Base-by-base conservation (phyloP, 1,284 basidiomycete species). In the Cryptococcus sp. region DNA sequence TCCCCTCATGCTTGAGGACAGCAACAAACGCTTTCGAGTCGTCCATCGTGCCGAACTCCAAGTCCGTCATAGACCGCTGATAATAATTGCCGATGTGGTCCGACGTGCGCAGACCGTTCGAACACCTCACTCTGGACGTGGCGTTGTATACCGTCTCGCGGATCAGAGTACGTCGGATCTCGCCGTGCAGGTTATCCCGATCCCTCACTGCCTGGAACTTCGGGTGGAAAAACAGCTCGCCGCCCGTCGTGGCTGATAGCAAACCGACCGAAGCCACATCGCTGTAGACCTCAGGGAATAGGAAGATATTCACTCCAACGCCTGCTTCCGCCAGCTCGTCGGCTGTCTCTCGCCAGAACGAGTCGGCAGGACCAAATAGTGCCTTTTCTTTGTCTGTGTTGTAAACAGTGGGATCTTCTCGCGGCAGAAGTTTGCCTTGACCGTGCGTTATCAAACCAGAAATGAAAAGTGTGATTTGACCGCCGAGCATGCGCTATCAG, bases 221-320 rank as follows among this genome's bases (percentile, higher is more conserved):
- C 7, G 96, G 95, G 72, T 96, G 90, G 81, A 90, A 96, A 80
- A 88, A 94, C 1, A 95, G 73, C 60, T 96, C 92, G 19, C 96
- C 96, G n/a, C 96, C 96, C 0, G 92, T 93, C 17, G 87, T 75
- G 0, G 86, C 86, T 0, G 89, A 78, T 6, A 93, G 82, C 2
- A 84, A 79, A 39, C 91, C 89, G 58, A 99, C 86, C 1, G 90
- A 91, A 1, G 89, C 95, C 1, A 97, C 81, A 77, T 99, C 95
- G 65, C 93, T 88, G 68, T 87, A 89, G 74, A 87, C 86, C 60
- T 81, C 85, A 53, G 91, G 91, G 58, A 91, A 91, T 40, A 97
- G 82, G 79, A 96, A 95, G 76, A 93, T 82, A 73, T 88, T 94
- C 61, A 97, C 87, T 1, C 93, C 95, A 41, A 99, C 85, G 17